These are phyloP conservation scores for Oryza glaberrima DNA, from an alignment of 176 grass and related monocot genomes.

Conservation along the genomic window DNA sequence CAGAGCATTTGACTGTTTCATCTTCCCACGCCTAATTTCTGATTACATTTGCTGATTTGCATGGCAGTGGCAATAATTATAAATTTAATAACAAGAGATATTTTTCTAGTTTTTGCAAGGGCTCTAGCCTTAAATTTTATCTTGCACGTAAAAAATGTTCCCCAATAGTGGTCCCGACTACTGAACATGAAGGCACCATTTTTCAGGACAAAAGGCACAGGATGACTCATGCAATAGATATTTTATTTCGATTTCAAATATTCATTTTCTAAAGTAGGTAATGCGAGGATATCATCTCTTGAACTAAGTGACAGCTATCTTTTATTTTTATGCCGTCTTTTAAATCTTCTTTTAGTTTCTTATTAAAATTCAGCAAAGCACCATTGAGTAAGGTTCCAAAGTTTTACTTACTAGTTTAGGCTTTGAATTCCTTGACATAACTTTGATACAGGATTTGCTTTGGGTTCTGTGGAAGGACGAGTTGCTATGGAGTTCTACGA, in stretches of 20 bases:
- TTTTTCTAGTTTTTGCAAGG: too few relatives aligned
- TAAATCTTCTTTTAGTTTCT: background rate
- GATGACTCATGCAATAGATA: background rate
- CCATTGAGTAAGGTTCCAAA: background rate
- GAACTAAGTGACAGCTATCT: constrained; percentile 7
- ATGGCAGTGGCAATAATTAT: constrained; percentile 12
- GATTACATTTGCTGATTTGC: background rate
- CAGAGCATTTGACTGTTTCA: background rate
- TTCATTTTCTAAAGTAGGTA: background rate
- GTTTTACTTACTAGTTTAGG: background rate
- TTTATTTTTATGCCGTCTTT: background rate
- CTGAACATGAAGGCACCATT: background rate
- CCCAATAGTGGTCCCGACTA: background rate
- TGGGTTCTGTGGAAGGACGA: constrained; percentile 62
- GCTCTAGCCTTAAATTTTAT: constrained; percentile 20
- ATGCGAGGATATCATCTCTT: background rate
- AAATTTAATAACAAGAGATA: too few relatives aligned
- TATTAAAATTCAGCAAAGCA: constrained; percentile 5
- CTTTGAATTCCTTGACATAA: background rate
- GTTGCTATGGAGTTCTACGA: constrained; percentile 73
- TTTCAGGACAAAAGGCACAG: too few relatives aligned
- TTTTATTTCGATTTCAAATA: constrained; percentile 3
- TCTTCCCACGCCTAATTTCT: background rate
- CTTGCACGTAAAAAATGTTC: background rate
- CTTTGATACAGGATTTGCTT: constrained; percentile 55